A percentile compares a stretch with the other conserved stretches of the same genome.
phyloP scores from a whole-genome alignment of 1,139 yeast species.

The Saccharomyces hybrid region DNA sequence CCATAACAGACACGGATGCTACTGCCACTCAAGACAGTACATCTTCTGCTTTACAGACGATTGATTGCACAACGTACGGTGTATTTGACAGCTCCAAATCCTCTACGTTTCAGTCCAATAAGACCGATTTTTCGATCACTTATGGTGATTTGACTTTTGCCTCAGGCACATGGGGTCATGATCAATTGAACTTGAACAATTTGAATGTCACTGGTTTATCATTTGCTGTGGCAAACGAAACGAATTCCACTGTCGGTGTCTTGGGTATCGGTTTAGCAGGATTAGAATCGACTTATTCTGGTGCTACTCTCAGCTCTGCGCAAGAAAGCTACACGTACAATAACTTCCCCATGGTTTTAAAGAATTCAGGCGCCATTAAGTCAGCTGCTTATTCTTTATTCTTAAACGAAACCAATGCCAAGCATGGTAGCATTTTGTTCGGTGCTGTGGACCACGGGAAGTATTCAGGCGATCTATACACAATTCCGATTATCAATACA shows the following conservation, averaged over 20 bases:
- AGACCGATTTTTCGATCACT: slow-evolving; percentile 41
- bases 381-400: slow-evolving; percentile 49
- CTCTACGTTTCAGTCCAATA: slow-evolving; percentile 38
- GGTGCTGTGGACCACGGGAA: slow-evolving; percentile 53
- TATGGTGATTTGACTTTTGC: slow-evolving; percentile 64
- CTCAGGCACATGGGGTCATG: slow-evolving; percentile 59
- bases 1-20: background rate
- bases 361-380: slow-evolving; percentile 42
- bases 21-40: background rate
- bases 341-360: slow-evolving; percentile 46
- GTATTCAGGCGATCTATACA: slow-evolving; percentile 40
- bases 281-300: slow-evolving; percentile 35
- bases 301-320: background rate
- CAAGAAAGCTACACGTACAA: slow-evolving; percentile 1
- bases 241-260: slow-evolving; percentile 52
- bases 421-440: slow-evolving; percentile 42
- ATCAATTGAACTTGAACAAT: slow-evolving; percentile 40
- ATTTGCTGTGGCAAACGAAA: slow-evolving; percentile 52
- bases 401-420: slow-evolving; percentile 36
- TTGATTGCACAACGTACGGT: slow-evolving; percentile 11
- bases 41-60: background rate
- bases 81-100: slow-evolving; percentile 28
- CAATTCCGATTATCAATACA: slow-evolving; percentile 41
- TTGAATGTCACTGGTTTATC: slow-evolving; percentile 35
- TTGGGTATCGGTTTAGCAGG: slow-evolving; percentile 56